Base-by-base conservation (phyloP, 2,329 filamentous ascomycete species). In the Neocatenulostroma microsporum region DNA sequence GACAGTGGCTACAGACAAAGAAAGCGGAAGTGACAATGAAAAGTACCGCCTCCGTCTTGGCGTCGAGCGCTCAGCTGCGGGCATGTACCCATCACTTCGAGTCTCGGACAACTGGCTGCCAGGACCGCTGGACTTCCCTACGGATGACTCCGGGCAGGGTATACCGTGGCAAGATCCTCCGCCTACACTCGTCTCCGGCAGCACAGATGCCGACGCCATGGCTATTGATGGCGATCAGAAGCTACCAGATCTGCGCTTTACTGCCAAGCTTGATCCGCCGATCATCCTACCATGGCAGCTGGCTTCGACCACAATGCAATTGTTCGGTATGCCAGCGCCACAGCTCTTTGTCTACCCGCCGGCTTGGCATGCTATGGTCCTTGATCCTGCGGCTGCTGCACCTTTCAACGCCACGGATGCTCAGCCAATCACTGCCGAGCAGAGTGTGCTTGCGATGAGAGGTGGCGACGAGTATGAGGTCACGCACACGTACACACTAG, bases 31-130 rank as follows among this genome's bases (percentile, higher is more conserved):
- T 20, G 21, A 27, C n/a, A 27, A 32, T 4, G 12, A 30, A 9
- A n/a, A 39, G 12, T 88, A 81, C 74, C 76, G 75, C 0, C 68
- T 89, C 6, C 63, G 78, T 2, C 69, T 91, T 39, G 78, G 80
- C 44, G 85, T 81, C 53, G 67, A 73, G 45, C 52, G 62, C 9
- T 62, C 57, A 4, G 56, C 64, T 2, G 62, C 66, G 5, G 59
- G 63, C 21, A 58, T 69, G 32, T 74, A 65, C 63, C 72, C 65
- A 2, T 74, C 83, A 0, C 71, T 87, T 17, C 74, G 84, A 13
- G 72, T 86, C 24, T 84, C 84, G 1, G 72, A 82, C 40, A 68
- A 76, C 37, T 91, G 84, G 84, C 74, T 91, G 34, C 78, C 79
- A 7, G 70, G 78, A 18, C 63, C 70, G 2, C 68, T 88, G 79